A percentile compares a stretch with the other conserved stretches of the same genome.
phyloP scores from a whole-genome alignment of 1,139 yeast genomes.

The Nakaseomyces sp. region DNA sequence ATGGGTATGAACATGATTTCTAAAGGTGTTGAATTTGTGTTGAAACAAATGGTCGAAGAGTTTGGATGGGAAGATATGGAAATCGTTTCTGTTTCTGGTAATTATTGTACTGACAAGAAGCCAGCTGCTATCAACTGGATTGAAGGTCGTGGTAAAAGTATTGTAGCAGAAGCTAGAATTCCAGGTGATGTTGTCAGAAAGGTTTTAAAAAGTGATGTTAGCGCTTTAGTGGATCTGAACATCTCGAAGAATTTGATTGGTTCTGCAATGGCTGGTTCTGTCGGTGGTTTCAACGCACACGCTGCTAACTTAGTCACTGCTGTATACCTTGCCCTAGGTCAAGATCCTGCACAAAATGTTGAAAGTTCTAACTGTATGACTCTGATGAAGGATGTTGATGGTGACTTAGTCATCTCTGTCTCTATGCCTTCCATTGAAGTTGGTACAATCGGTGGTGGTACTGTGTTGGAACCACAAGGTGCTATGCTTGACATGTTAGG shows the following conservation, averaged over 20 bases:
- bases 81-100: constrained; percentile 88
- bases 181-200: constrained; percentile 72
- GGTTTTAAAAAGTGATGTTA: constrained; percentile 86
- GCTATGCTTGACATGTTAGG: constrained; percentile 93
- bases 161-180: constrained; percentile 92
- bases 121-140: constrained; percentile 99
- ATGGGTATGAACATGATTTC: constrained; percentile 99
- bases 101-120: constrained; percentile 94
- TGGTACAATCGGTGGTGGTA: constrained; percentile 99
- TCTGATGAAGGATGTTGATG: constrained; percentile 73
- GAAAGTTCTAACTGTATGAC: constrained; percentile 97
- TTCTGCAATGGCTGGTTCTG: constrained; percentile 96
- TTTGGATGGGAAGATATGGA: constrained; percentile 94
- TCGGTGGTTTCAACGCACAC: constrained; percentile 97
- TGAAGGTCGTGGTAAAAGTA: constrained; percentile 97
- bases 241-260: constrained; percentile 86
- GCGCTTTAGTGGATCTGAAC: constrained; percentile 84
- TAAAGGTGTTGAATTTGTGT: constrained; percentile 87
- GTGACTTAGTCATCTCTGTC: constrained; percentile 82
- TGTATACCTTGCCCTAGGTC: constrained; percentile 88
- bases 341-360: constrained; percentile 97
- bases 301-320: constrained; percentile 96
- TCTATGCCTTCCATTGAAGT: constrained; percentile 99
- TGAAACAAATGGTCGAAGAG: constrained; percentile 76
- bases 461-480: constrained; percentile 92